These are phyloP conservation scores for Linnemannia zychae DNA, from an alignment of 192 early-diverging fungal genomes.

Conservation along the genomic window DNA sequence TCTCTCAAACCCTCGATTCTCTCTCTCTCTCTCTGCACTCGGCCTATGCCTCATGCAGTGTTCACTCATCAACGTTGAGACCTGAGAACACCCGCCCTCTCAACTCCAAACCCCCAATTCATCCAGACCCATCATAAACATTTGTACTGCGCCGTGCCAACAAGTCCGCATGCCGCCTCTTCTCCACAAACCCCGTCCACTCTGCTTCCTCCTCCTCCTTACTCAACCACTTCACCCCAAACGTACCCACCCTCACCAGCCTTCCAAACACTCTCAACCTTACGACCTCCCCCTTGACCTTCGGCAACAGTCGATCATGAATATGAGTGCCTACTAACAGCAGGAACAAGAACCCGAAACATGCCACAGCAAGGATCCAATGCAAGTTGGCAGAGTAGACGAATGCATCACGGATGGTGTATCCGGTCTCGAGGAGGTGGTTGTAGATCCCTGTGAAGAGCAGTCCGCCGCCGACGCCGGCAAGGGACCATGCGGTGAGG, in stretches of 20 bases:
- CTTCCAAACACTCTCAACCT: constrained; percentile 67
- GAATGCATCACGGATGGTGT: constrained; percentile 65
- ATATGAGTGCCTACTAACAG: constrained; percentile 73
- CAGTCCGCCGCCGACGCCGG: constrained; percentile 80
- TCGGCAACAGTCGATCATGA: constrained; percentile 76
- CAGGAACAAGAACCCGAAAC: constrained; percentile 69
- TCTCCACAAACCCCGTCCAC: constrained; percentile 59
- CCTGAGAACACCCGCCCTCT: too few species aligned
- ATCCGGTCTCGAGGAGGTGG: constrained; percentile 52
- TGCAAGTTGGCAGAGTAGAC: constrained; percentile 74
- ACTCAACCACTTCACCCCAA: constrained; percentile 35
- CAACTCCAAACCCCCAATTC: background rate
- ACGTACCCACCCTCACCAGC: constrained; percentile 57
- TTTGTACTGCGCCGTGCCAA: background rate
- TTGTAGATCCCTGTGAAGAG: constrained; percentile 75
- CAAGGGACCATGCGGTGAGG: constrained; percentile 82
- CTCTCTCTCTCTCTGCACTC: too few species aligned
- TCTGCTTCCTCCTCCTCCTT: constrained; percentile 65
- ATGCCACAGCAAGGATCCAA: constrained; percentile 76
- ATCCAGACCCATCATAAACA: background rate
- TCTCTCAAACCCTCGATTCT: too few species aligned
- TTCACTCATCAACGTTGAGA: too few species aligned
- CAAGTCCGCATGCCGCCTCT: constrained; percentile 4
- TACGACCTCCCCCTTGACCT: constrained; percentile 70
- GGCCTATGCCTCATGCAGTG: too few species aligned